A percentile compares a stretch with the other conserved stretches of the same genome.
Evolutionary conservation across 1,284 basidiomycete genomes (phyloP).

Genomic region (Moniliella sp.): DNA sequence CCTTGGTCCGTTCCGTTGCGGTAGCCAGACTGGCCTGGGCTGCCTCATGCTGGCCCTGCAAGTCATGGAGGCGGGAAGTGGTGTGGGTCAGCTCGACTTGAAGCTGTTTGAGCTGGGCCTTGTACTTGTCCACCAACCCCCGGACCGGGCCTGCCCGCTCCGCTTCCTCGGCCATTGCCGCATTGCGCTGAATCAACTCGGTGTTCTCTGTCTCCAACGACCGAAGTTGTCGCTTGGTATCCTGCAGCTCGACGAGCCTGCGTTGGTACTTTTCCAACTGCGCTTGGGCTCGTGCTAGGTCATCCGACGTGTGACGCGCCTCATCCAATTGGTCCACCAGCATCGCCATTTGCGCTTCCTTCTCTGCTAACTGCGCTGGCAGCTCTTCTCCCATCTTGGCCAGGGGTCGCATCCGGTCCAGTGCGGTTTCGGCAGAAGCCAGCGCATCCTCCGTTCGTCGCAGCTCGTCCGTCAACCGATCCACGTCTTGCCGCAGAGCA

Average conservation of each 20-base stretch:
- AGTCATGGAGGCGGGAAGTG: too few species aligned
- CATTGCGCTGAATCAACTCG: slow-evolving; percentile 69
- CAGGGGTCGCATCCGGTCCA: neutral
- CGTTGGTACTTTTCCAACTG: slow-evolving; percentile 97
- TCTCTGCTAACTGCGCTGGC: too few species aligned
- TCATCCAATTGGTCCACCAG: slow-evolving; percentile 87
- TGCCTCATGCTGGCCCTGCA: slow-evolving; percentile 39
- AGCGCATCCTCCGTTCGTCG: neutral
- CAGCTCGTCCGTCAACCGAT: neutral
- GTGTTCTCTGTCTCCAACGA: slow-evolving; percentile 84
- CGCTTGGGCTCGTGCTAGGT: slow-evolving; percentile 74
- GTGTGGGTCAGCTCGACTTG: slow-evolving; percentile 51
- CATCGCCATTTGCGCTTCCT: slow-evolving; percentile 53
- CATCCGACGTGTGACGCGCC: slow-evolving; percentile 55
- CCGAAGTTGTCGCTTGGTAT: slow-evolving; percentile 62
- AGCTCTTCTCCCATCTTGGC: too few species aligned
- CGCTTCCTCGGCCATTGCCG: slow-evolving; percentile 69
- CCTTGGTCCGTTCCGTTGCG: slow-evolving; percentile 9
- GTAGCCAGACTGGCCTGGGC: slow-evolving; percentile 19
- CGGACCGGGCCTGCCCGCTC: slow-evolving; percentile 65
- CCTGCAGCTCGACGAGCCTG: slow-evolving; percentile 80
- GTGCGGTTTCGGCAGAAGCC: neutral
- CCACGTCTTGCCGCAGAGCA: too few species aligned
- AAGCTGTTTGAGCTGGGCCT: slow-evolving; percentile 58
- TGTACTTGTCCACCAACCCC: slow-evolving; percentile 76